phyloP scores from a whole-genome alignment of 192 early-diverging fungal species.

The Spizellomyces sp. region DNA sequence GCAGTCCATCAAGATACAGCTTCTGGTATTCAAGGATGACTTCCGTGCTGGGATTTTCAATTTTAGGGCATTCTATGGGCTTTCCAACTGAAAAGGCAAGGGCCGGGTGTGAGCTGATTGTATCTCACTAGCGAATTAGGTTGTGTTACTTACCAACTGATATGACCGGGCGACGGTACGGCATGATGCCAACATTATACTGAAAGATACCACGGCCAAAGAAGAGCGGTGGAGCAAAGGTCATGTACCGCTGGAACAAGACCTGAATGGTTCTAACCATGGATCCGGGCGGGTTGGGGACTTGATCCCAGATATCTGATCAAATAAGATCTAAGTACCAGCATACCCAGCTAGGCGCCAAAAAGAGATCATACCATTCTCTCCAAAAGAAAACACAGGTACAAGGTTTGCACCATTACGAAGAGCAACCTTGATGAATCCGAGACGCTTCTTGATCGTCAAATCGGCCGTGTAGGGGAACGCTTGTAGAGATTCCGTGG shows the following conservation, averaged over 20 bases:
- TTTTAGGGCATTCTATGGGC: conserved; percentile 63
- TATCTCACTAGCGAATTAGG: neutral
- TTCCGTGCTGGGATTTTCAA: conserved; percentile 62
- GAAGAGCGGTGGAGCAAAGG: conserved; percentile 61
- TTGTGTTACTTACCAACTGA: conserved; percentile 24
- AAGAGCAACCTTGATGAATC: conserved; percentile 91
- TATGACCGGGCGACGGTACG: conserved; percentile 45
- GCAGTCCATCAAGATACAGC: conserved; percentile 68
- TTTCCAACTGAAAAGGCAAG: conserved; percentile 47
- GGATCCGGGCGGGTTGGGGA: conserved; percentile 69
- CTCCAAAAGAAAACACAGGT: conserved; percentile 91
- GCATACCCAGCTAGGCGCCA: neutral
- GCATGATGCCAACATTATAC: conserved; percentile 66
- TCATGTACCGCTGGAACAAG: conserved; percentile 57
- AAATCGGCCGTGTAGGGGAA: conserved; percentile 56
- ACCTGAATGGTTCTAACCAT: conserved; percentile 70
- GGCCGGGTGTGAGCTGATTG: neutral
- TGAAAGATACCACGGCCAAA: conserved; percentile 88
- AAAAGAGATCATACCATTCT: conserved; percentile 58
- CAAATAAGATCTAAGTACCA: conserved; percentile 6
- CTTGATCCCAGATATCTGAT: conserved; percentile 77
- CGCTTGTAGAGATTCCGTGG: conserved; percentile 75
- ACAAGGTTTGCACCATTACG: conserved; percentile 78
- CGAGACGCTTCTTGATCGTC: conserved; percentile 76
- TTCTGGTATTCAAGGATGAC: conserved; percentile 63